Base-by-base conservation (phyloP, 805 yeast species). In the Kodamaea leandrae region DNA sequence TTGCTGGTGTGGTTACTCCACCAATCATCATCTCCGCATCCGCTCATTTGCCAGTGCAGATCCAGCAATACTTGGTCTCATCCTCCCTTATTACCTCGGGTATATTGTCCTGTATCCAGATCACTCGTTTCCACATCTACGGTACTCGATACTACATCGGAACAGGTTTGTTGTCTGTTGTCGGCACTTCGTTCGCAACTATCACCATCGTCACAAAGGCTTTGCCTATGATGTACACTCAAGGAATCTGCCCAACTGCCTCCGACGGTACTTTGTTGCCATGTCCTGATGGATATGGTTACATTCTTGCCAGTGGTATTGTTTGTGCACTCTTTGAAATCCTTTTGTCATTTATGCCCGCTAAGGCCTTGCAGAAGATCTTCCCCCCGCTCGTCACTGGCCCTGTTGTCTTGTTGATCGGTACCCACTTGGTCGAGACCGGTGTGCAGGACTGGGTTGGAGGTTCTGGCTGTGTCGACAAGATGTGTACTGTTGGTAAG, bases 311-410 rank as follows among this genome's bases (percentile, higher is more conserved):
- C 26, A 84, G 96, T 6, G 83, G 89, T n/a, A 72, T 77, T 27
- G 73, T 78, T 15, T 86, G 96, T 64, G 86, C 88, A 3, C 68
- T 90, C 26, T 54, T 89, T 15, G 95, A 86, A 68, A 72, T 90
- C 29, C 51, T 73, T 6, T 58, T 86, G 38, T 83, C 95, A 0
- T 89, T 90, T 60, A 60, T 83, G 51, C 96, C 97, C 8, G 80
- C 96, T 4, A 73, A 70, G 26, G 49, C 74, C 10, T 71, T 89
- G 49, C 88, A 85, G 60, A 79, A 72, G 45, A 54, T 86, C 25
- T 89, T 89, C 69, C 96, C 96, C 14, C 90, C 95, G 26, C 66
- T 87, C 39, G 96, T 90, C 46, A 89, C 96, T 20, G 96, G 96
- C 43, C 96, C 96, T 7, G 96, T 89, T 34, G 96, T 89, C 21